Conservation (phyloP, 768 basidiomycete genomes). For the Suillus brevipes region DNA sequence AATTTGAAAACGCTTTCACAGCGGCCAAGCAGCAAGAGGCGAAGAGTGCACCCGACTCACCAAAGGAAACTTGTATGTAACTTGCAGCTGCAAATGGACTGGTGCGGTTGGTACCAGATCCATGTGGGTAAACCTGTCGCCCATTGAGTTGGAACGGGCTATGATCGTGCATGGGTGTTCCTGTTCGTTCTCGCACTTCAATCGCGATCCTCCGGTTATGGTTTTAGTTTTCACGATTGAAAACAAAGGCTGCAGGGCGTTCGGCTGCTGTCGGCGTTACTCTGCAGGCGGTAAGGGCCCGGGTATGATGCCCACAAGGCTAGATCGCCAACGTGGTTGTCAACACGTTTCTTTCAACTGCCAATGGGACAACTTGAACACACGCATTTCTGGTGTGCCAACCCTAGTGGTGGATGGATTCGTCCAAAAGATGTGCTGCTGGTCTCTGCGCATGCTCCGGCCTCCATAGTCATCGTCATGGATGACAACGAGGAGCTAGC, state of each 20-base stretch:
- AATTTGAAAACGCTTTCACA: background rate
- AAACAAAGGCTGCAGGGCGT: background rate
- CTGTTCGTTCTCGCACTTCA: background rate
- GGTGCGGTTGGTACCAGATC: background rate
- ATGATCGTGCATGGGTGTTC: background rate
- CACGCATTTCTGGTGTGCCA: background rate
- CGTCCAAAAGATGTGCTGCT: background rate
- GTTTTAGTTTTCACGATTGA: background rate
- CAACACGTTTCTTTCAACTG: background rate
- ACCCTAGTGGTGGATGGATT: background rate
- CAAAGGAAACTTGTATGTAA: background rate
- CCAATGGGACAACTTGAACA: background rate
- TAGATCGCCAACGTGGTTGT: background rate
- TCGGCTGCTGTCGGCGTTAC: background rate
- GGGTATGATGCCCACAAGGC: background rate
- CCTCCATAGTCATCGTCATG: background rate
- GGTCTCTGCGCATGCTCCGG: background rate
- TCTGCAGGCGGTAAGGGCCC: background rate
- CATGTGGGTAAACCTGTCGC: background rate
- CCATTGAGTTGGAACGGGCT: background rate
- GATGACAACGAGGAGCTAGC: background rate
- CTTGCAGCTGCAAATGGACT: background rate
- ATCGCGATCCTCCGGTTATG: background rate
- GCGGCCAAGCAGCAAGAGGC: background rate
- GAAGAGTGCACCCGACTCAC: background rate